Base-by-base conservation (phyloP, 169 alveolate species). In the Plasmodium coatneyi region DNA sequence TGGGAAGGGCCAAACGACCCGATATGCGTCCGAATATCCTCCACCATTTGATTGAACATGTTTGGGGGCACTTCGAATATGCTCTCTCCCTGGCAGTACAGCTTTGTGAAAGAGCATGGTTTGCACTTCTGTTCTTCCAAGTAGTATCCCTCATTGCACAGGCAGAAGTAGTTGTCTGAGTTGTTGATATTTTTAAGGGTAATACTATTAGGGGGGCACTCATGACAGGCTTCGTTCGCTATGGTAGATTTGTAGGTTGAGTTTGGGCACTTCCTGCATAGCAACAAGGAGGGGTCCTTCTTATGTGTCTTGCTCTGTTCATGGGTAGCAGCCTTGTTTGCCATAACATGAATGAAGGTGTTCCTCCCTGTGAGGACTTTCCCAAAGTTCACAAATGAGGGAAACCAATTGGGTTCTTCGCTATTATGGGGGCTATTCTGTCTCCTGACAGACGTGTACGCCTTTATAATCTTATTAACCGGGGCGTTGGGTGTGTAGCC, bases 61-160 rank as follows among this genome's bases (percentile, higher is more conserved):
- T 12, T 89, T 25, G 49, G 82, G 4, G 82, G 41, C 28, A 80
- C 52, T 81, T 87, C 70, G 46, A 71, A 92, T 46, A 83, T 83
- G 22, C 82, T 92, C 6, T 96, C 98, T 5, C 98, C 98, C 14
- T 97, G 97, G 72, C 98, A 97, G 78, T 93, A 97, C 39, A 84
- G 80, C 25, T 92, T 93, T 5, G 90, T 83, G 79, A 86, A 83
- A n/a, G 95, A 91, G 83, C 98, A 97, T 1, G 97, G 95, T 25
- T 93, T 93, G 86, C 98, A 97, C 14, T 72, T 93, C 34, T 80
- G 84, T 83, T 95, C 95, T 86, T 91, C 86, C 22, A 95, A 92
- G 80, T 95, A 97, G 89, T 96, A 96, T 9, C 98, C 98, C 39
- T 96, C 95, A 19, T 92, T 82, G 78, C 98, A 97, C 4, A 95